phyloP scores from a whole-genome alignment of 768 basidiomycete species.

The Suillus subalutaceus region DNA sequence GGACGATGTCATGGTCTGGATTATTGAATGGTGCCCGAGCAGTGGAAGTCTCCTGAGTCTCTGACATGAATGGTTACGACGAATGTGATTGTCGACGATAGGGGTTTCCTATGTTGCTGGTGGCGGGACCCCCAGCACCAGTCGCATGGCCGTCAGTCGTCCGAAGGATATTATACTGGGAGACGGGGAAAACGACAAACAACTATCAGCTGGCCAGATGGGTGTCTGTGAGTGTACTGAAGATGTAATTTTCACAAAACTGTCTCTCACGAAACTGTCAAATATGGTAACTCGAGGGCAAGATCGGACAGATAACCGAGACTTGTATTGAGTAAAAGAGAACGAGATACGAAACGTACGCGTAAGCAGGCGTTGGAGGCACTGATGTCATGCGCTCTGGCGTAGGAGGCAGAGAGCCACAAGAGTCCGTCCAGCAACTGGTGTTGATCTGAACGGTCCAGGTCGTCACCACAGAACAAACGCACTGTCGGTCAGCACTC shows the following conservation, averaged over 20 bases:
- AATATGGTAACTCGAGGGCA: not conserved
- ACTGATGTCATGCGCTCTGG: not conserved
- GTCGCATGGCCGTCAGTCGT: not conserved
- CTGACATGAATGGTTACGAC: not conserved
- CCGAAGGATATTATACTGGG: too few relatives aligned
- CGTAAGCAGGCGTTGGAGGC: not conserved
- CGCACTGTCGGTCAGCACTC: not conserved
- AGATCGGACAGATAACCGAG: not conserved
- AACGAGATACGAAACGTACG: not conserved
- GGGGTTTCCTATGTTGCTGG: not conserved
- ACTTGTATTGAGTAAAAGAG: not conserved
- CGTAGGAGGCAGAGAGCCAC: not conserved
- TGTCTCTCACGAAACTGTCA: not conserved
- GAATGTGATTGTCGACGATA: too few relatives aligned
- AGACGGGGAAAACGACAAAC: too few relatives aligned
- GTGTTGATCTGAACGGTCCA: not conserved
- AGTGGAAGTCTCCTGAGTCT: constrained; percentile 5
- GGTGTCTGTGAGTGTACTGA: too few relatives aligned
- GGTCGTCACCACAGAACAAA: too few relatives aligned
- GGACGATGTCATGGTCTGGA: constrained; percentile 5
- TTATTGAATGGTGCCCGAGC: constrained; percentile 5
- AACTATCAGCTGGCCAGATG: too few relatives aligned
- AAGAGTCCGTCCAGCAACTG: not conserved
- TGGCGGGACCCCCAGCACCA: not conserved
- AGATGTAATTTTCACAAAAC: too few relatives aligned